Base-by-base conservation (phyloP, 2,329 filamentous ascomycete genomes). In the Diaporthe humulicola region DNA sequence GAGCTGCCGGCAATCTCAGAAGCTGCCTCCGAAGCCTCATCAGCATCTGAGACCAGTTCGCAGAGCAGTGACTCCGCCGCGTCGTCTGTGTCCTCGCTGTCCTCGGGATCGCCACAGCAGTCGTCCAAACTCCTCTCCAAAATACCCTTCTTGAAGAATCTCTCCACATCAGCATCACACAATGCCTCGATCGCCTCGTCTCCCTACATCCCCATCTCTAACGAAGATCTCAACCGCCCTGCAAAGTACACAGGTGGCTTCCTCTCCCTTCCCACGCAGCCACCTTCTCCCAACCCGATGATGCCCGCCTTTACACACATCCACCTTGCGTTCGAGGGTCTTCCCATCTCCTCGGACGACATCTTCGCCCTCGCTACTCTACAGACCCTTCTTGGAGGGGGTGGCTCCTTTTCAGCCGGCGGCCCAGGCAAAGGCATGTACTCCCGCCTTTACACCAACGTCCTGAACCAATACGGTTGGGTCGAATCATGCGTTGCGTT, bases 401-500 rank as follows among this genome's bases (percentile, higher is more conserved):
- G 97, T 66, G 97, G 97, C 33, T 98, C 96, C 73, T 99, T 99
- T 87, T 98, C 95, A 22, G 97, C 97, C 71, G 97, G 97, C 79
- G 97, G 97, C 0, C 97, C 97, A 6, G 97, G 97, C 71, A 99
- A 99, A 87, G 97, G 97, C 83, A 99, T 99, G 97, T 98, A 98
- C 88, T 98, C 95, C 50, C 93, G 97, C 17, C 91, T 99, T 12
- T 99, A 98, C 88, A 98, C 96, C 77, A 98, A 98, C 83, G 96
- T 98, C 0, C 90, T 99, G 70, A 99, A 99, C 87, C 96, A 98
- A 85, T 93, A 98, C 86, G 95, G 94, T 79, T 99, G 96, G 96
- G 95, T 99, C 36, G 97, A 99, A 86, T 96, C 92, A 76, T 98
- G 97, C 86, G 90, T 98, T 70, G 94, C 96, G 40, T 98, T 98